Evolutionary conservation across 306 rosid species (phyloP).

Genomic region (Gleditsia sinensis): DNA sequence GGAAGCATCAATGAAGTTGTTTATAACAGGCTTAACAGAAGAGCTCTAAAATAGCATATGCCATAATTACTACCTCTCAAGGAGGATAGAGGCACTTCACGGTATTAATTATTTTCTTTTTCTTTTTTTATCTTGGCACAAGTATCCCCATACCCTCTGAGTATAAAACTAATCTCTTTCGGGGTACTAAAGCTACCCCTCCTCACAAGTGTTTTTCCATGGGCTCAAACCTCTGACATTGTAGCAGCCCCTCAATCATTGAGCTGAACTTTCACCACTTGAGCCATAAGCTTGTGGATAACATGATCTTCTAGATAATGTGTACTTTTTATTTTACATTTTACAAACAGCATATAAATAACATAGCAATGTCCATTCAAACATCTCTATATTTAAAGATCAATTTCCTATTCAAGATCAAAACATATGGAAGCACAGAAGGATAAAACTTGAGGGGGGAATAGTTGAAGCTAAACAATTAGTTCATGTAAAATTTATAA

Average conservation of each 20-base stretch:
- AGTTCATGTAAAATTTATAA: too few species aligned
- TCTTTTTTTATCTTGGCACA: too few species aligned
- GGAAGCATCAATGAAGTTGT: conserved; percentile 12
- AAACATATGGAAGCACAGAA: neutral
- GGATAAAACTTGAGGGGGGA: neutral
- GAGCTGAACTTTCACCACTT: too few species aligned
- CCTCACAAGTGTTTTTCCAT: too few species aligned
- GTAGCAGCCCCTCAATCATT: too few species aligned
- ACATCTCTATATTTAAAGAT: neutral
- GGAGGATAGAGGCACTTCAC: neutral
- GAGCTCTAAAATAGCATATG: conserved; percentile 8
- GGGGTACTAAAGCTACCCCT: too few species aligned
- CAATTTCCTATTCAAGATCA: neutral
- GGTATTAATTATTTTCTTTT: neutral
- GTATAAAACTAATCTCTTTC: too few species aligned
- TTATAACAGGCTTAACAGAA: conserved; percentile 22
- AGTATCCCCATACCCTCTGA: too few species aligned
- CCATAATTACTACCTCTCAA: conserved; percentile 10
- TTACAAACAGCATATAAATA: neutral
- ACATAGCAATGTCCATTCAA: neutral
- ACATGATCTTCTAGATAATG: neutral
- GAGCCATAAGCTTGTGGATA: too few species aligned
- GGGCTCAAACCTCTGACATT: too few species aligned
- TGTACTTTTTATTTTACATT: neutral
- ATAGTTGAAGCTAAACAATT: neutral